phyloP scores from a whole-genome alignment of 23 red algal species.

The Porphyridium purpureum region DNA sequence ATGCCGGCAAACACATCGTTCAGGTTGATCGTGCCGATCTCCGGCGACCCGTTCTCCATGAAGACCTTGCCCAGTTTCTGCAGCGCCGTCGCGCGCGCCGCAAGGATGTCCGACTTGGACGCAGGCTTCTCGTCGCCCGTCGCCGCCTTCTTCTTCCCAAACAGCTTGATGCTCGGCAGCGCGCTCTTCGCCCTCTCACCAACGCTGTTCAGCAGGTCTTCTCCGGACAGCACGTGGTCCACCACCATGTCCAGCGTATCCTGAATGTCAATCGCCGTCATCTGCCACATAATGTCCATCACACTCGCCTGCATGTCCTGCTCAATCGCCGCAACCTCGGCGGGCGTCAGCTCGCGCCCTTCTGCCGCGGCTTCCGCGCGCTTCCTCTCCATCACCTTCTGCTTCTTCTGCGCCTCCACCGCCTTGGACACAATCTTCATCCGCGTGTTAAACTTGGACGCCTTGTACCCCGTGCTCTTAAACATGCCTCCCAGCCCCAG shows the following conservation, averaged over 20 bases:
- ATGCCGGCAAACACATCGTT: too few species aligned
- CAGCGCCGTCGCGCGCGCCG: constrained; percentile 30
- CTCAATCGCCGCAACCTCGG: constrained; percentile 20
- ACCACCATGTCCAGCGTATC: constrained; percentile 37
- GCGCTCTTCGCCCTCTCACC: constrained; percentile 13
- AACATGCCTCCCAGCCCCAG: constrained; percentile 30
- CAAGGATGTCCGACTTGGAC: constrained; percentile 16
- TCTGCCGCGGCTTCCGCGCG: constrained; percentile 16
- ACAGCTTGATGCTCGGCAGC: constrained; percentile 10
- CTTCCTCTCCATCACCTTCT: constrained; percentile 20
- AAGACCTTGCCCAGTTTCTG: constrained; percentile 43
- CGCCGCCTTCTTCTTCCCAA: background rate
- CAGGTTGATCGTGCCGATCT: too few species aligned
- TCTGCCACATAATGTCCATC: constrained; percentile 64
- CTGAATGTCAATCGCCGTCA: constrained; percentile 42
- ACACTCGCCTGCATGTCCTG: constrained; percentile 39
- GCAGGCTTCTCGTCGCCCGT: constrained; percentile 5
- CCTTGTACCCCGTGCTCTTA: constrained; percentile 31
- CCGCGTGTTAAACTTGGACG: constrained; percentile 14
- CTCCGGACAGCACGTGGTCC: constrained; percentile 26
- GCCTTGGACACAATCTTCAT: constrained; percentile 22
- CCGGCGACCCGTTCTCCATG: constrained; percentile 30
- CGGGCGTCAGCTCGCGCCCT: constrained; percentile 15
- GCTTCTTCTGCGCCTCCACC: constrained; percentile 27
- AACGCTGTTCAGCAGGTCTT: constrained; percentile 17